phyloP scores from a whole-genome alignment of 2,329 filamentous ascomycete genomes.

The Trichoderma citrinoviride region DNA sequence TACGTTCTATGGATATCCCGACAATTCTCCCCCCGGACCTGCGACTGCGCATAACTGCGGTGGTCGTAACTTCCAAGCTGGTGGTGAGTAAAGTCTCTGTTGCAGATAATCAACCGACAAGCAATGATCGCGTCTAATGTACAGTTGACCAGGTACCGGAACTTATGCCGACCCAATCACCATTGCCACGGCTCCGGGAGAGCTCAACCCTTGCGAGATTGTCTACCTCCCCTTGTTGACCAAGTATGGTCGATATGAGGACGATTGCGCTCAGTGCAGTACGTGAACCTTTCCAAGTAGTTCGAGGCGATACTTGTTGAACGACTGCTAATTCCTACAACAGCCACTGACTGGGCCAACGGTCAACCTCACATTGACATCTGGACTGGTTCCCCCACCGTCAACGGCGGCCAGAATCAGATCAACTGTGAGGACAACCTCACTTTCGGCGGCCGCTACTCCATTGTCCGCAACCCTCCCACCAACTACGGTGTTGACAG shows the following conservation, averaged over 20 bases:
- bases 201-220: conserved; percentile 26
- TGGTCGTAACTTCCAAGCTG: conserved; percentile 24
- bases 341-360: conserved; percentile 20
- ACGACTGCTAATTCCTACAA: not conserved
- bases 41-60: conserved; percentile 25
- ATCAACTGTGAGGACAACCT: conserved; percentile 27
- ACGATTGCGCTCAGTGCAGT: conserved; percentile 26
- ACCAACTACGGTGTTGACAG: conserved; percentile 27
- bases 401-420: conserved; percentile 26
- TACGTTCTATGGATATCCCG: conserved; percentile 27
- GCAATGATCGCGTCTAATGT: not conserved
- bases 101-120: not conserved
- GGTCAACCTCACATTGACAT: conserved; percentile 27
- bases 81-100: conserved; percentile 17
- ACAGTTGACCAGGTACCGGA: conserved; percentile 19
- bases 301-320: not conserved
- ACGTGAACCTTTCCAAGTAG: not conserved
- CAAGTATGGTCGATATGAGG: conserved; percentile 27
- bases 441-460: conserved; percentile 25
- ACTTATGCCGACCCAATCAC: conserved; percentile 27
- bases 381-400: conserved; percentile 25
- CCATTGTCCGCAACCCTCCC: conserved; percentile 27
- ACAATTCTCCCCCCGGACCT: conserved; percentile 26
- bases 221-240: conserved; percentile 27
- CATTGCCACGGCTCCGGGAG: conserved; percentile 26